These are phyloP conservation scores for Gigaspora rosea DNA, from an alignment of 192 early-diverging fungal genomes.

Conservation along the genomic window DNA sequence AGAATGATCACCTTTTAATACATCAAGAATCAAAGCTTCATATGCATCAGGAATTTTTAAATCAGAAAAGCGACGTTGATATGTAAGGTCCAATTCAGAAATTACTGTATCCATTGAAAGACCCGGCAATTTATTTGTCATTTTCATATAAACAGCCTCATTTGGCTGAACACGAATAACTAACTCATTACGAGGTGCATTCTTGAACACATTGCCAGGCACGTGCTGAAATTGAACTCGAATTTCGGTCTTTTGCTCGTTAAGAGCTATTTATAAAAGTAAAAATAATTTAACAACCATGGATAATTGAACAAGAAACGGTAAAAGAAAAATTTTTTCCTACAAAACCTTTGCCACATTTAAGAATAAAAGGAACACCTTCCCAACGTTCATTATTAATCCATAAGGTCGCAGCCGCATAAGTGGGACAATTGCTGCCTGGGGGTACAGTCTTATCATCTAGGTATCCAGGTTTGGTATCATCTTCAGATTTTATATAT, in stretches of 20 bases:
- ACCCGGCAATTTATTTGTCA: constrained; percentile 94
- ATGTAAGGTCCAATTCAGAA: constrained; percentile 93
- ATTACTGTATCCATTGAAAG: constrained; percentile 80
- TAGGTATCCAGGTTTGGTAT: constrained; percentile 86
- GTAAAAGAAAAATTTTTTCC: neutral
- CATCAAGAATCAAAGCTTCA: constrained; percentile 92
- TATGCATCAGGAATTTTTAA: constrained; percentile 97
- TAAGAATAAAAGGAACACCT: constrained; percentile 86
- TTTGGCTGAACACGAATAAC: constrained; percentile 93
- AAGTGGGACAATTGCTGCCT: constrained; percentile 86
- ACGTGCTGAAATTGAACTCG: constrained; percentile 97
- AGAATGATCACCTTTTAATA: constrained; percentile 87
- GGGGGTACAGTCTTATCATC: constrained; percentile 90
- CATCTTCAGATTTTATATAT: constrained; percentile 79
- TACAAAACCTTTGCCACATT: constrained; percentile 84
- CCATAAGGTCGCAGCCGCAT: constrained; percentile 82
- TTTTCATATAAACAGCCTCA: constrained; percentile 97
- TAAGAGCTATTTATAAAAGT: constrained; percentile 57
- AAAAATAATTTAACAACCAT: constrained; percentile 32
- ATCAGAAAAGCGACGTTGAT: constrained; percentile 85
- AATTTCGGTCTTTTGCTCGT: constrained; percentile 91
- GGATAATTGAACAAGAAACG: neutral
- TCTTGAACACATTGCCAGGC: constrained; percentile 76
- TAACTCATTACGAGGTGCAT: constrained; percentile 88
- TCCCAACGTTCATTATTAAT: constrained; percentile 97